A percentile compares a stretch with the other conserved stretches of the same genome.
Evolutionary conservation across 768 basidiomycete species (phyloP).

Genomic region (Collybia mongolica): DNA sequence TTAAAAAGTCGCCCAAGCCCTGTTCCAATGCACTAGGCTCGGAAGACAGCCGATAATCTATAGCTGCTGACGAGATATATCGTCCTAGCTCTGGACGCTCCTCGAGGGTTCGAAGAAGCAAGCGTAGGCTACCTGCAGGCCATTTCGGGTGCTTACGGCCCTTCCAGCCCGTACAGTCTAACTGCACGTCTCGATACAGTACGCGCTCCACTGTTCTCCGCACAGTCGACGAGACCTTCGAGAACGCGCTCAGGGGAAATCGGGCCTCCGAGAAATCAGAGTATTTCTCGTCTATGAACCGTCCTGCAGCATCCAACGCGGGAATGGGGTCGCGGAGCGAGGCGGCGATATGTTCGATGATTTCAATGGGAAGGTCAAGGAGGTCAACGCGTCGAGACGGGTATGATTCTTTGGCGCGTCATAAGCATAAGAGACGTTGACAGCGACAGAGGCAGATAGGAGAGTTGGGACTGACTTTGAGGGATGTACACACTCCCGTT

Average conservation of each 20-base stretch:
- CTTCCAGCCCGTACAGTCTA: slow-evolving; percentile 30
- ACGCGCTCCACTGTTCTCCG: slow-evolving; percentile 22
- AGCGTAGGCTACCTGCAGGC: slow-evolving; percentile 23
- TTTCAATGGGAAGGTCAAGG: slow-evolving; percentile 26
- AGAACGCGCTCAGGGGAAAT: slow-evolving; percentile 21
- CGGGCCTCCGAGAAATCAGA: slow-evolving; percentile 24
- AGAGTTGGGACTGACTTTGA: too few species aligned
- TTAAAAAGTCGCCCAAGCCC: slow-evolving; percentile 21
- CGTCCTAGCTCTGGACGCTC: slow-evolving; percentile 22
- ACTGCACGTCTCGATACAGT: slow-evolving; percentile 25
- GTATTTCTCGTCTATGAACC: slow-evolving; percentile 25
- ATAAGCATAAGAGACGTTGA: too few species aligned
- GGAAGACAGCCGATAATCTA: slow-evolving; percentile 24
- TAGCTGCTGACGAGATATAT: slow-evolving; percentile 18
- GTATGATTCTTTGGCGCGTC: too few species aligned
- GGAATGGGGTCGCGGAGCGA: slow-evolving; percentile 17
- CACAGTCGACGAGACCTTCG: slow-evolving; percentile 17
- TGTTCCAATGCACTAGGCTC: slow-evolving; percentile 18
- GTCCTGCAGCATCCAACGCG: slow-evolving; percentile 19
- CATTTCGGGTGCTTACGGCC: slow-evolving; percentile 26
- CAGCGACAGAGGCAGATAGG: too few species aligned
- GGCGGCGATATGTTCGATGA: slow-evolving; percentile 24
- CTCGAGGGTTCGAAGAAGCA: slow-evolving; percentile 23
- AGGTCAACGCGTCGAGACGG: slow-evolving; percentile 11
- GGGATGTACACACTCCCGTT: too few species aligned